Conservation (phyloP, 306 rosid genomes). For the Sophora flavescens region DNA sequence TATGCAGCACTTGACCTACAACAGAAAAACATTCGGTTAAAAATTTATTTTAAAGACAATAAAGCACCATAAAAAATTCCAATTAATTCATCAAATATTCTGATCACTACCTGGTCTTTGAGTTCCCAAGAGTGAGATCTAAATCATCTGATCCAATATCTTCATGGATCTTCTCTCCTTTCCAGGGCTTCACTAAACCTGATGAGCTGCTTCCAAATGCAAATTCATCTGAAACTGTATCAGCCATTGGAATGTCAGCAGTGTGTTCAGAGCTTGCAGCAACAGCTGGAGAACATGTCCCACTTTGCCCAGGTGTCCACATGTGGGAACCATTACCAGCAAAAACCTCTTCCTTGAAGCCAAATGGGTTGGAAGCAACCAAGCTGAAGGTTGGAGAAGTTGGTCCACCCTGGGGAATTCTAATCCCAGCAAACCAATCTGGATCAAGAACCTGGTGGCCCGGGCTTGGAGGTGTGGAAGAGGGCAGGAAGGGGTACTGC, state of each 20-base stretch:
- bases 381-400: conserved; percentile 86
- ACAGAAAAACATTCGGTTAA: conserved; percentile 35
- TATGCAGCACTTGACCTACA: conserved; percentile 56
- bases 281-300: conserved; percentile 88
- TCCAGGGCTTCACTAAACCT: conserved; percentile 86
- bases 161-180: conserved; percentile 90
- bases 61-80: background rate
- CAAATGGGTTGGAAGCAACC: conserved; percentile 84
- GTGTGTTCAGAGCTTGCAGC: conserved; percentile 79
- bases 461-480: conserved; percentile 91
- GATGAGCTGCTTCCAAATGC: conserved; percentile 77
- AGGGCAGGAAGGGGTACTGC: conserved; percentile 68
- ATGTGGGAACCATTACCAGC: conserved; percentile 71
- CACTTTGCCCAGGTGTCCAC: conserved; percentile 97
- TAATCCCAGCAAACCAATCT: conserved; percentile 80
- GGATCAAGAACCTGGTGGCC: conserved; percentile 71
- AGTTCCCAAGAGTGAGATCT: conserved; percentile 92
- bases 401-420: conserved; percentile 72
- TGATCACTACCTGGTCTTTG: conserved; percentile 67
- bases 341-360: conserved; percentile 71
- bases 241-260: conserved; percentile 84
- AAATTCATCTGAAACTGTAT: conserved; percentile 77
- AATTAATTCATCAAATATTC: conserved; percentile 27
- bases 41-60: conserved; percentile 16
- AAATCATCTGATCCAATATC: conserved; percentile 82